Evolutionary conservation across 2,329 filamentous ascomycete genomes (phyloP).

Genomic region (Grosmannia penicillata): DNA sequence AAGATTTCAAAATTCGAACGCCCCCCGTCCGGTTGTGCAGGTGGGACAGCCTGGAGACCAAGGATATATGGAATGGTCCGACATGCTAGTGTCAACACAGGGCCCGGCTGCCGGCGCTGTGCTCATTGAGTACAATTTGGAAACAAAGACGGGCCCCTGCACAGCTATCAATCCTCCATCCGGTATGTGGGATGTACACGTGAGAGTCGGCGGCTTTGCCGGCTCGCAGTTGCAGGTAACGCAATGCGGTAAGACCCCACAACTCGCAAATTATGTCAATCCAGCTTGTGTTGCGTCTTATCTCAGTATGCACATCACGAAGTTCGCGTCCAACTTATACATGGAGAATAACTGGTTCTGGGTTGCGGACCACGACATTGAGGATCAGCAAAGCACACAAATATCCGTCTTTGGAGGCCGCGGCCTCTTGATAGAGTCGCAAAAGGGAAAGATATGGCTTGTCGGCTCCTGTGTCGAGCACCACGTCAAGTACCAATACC

Average conservation of each 20-base stretch:
- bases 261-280: conserved; percentile 15
- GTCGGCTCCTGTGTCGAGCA: conserved; percentile 47
- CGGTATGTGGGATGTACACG: conserved; percentile 62
- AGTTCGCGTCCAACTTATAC: conserved; percentile 21
- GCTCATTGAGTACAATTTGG: conserved; percentile 60
- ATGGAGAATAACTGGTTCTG: conserved; percentile 36
- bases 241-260: conserved; percentile 44
- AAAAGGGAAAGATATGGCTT: conserved; percentile 33
- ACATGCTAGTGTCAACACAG: conserved; percentile 55
- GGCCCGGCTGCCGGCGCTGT: conserved; percentile 54
- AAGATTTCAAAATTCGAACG: conserved; percentile 39
- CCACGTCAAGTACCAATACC: conserved; percentile 47
- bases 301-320: conserved; percentile 27
- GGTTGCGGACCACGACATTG: conserved; percentile 36
- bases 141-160: conserved; percentile 19
- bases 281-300: conserved; percentile 21
- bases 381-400: conserved; percentile 18
- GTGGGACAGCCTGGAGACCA: conserved; percentile 43
- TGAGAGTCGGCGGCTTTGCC: conserved; percentile 56
- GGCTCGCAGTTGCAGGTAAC: conserved; percentile 54
- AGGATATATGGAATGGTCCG: conserved; percentile 55
- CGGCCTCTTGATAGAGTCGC: conserved; percentile 22
- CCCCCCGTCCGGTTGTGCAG: conserved; percentile 50
- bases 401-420: conserved; percentile 19
- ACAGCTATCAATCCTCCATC: conserved; percentile 18